Conservation (phyloP, 768 basidiomycete species). For the Lentinula aciculospora region DNA sequence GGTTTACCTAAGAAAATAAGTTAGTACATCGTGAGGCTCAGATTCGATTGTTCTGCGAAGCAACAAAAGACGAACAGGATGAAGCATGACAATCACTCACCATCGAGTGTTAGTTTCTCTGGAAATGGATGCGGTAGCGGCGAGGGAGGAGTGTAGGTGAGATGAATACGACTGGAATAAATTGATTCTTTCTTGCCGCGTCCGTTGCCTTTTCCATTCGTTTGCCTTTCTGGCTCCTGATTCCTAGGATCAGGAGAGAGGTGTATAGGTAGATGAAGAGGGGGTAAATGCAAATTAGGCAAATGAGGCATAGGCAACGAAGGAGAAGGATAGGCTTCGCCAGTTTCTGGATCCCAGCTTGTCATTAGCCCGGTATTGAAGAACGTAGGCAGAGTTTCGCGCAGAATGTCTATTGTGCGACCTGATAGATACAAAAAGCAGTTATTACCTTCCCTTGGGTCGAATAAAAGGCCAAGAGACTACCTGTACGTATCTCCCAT, state of each 20-base stretch:
- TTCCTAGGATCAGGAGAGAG: background rate
- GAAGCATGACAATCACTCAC: background rate
- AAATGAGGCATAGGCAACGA: background rate
- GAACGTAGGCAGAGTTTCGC: background rate
- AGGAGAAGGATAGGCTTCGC: background rate
- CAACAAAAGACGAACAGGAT: too few relatives aligned
- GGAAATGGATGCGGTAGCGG: conserved; percentile 3
- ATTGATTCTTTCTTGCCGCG: background rate
- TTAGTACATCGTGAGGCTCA: background rate
- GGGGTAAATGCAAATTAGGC: background rate
- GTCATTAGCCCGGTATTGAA: conserved; percentile 3
- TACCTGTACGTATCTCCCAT: conserved; percentile 6
- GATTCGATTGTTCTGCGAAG: too few relatives aligned
- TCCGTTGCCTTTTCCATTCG: background rate
- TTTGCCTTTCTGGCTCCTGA: background rate
- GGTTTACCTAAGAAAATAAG: background rate
- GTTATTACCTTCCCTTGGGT: background rate
- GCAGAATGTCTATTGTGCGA: conserved; percentile 1
- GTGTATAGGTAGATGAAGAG: background rate
- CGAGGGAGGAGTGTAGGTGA: conserved; percentile 3
- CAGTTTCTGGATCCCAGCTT: background rate
- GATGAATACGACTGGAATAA: background rate
- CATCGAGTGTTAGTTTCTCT: background rate
- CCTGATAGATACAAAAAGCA: background rate
- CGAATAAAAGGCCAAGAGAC: background rate